These are phyloP conservation scores for Tephrocybe sp. DNA, from an alignment of 768 basidiomycete genomes.

Conservation along the genomic window DNA sequence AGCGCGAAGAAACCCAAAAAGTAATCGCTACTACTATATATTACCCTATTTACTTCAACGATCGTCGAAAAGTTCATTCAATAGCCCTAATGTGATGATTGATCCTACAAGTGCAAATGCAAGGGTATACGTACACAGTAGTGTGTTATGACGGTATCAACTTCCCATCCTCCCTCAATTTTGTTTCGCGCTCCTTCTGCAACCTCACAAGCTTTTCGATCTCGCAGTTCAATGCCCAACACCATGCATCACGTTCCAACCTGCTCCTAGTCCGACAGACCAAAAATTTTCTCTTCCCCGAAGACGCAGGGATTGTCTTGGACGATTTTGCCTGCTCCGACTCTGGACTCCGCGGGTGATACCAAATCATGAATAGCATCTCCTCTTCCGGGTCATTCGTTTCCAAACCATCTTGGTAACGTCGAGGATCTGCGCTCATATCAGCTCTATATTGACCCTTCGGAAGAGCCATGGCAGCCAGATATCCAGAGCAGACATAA, in stretches of 20 bases:
- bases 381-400: conserved; percentile 87
- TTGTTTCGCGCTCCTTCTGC: conserved; percentile 63
- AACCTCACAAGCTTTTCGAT: conserved; percentile 77
- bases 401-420: conserved; percentile 90
- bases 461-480: conserved; percentile 68
- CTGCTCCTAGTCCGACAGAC: conserved; percentile 78
- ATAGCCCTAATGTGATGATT: conserved; percentile 6
- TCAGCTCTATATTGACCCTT: conserved; percentile 63
- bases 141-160: conserved; percentile 36
- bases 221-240: conserved; percentile 89
- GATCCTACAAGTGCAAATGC: conserved; percentile 5
- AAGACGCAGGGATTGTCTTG: conserved; percentile 47
- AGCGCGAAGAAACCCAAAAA: conserved; percentile 89
- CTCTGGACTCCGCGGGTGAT: conserved; percentile 38
- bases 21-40: conserved; percentile 34
- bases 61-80: neutral
- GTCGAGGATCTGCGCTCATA: conserved; percentile 53
- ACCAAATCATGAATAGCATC: conserved; percentile 81
- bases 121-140: conserved; percentile 11
- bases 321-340: conserved; percentile 28
- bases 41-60: neutral
- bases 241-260: conserved; percentile 93
- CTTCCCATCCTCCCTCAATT: conserved; percentile 63
- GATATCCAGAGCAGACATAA: conserved; percentile 86
- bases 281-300: conserved; percentile 56